A percentile compares a stretch with the other conserved stretches of the same genome.
These are phyloP conservation scores for Bacidia rubella DNA, from an alignment of 495 filamentous ascomycete genomes.

Conservation along the genomic window DNA sequence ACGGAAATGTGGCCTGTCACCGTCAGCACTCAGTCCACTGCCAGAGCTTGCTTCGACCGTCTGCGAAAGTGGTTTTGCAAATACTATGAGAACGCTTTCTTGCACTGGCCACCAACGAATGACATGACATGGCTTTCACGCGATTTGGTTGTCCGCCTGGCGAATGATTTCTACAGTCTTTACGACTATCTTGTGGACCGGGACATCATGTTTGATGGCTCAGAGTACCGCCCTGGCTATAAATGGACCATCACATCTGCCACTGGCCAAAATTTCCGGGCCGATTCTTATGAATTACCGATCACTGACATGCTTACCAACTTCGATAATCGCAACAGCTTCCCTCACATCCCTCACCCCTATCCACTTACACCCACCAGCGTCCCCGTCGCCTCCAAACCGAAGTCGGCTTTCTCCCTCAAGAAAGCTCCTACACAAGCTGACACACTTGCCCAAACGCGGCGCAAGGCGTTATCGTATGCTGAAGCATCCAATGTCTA, in stretches of 20 bases:
- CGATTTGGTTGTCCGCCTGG: constrained; percentile 40
- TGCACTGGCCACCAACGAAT: constrained; percentile 28
- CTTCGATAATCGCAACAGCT: constrained; percentile 50
- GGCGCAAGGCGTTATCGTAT: constrained; percentile 45
- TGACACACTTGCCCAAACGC: constrained; percentile 22
- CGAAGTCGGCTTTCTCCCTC: constrained; percentile 27
- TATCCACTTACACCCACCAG: constrained; percentile 48
- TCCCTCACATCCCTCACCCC: constrained; percentile 54
- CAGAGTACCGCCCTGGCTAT: constrained; percentile 36
- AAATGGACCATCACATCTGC: constrained; percentile 50
- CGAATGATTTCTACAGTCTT: constrained; percentile 52
- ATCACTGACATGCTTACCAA: constrained; percentile 54
- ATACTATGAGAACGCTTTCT: constrained; percentile 24
- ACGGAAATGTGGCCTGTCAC: constrained; percentile 46
- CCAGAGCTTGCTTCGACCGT: constrained; percentile 39
- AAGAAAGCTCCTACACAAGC: constrained; percentile 20
- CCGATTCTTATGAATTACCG: constrained; percentile 46
- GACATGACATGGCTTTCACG: constrained; percentile 48
- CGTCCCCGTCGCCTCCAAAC: constrained; percentile 18
- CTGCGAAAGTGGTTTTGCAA: constrained; percentile 22
- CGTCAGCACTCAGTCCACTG: constrained; percentile 41
- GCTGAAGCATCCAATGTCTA: constrained; percentile 58
- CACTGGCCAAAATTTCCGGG: constrained; percentile 37
- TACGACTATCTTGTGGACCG: constrained; percentile 64
- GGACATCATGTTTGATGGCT: constrained; percentile 50